A percentile compares a stretch with the other conserved stretches of the same genome.
Evolutionary conservation across 2,329 filamentous ascomycete genomes (phyloP).

Genomic region (Fusarium pseudograminearum): DNA sequence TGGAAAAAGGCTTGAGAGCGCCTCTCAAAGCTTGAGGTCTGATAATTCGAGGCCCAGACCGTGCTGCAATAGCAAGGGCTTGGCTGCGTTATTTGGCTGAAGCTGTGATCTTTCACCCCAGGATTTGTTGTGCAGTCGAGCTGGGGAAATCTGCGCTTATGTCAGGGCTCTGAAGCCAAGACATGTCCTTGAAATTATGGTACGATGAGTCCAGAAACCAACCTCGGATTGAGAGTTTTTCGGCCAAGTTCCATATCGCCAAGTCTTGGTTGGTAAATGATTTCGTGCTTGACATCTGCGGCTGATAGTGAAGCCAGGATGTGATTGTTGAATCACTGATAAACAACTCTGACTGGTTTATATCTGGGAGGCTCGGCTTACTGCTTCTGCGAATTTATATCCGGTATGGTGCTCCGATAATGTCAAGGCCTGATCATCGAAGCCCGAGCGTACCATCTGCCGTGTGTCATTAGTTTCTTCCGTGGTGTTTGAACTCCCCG

Average conservation of each 20-base stretch:
- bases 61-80: conserved; percentile 11
- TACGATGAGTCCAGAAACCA: conserved; percentile 10
- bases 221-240: conserved; percentile 21
- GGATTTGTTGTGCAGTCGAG: conserved; percentile 30
- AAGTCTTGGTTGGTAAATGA: conserved; percentile 8
- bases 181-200: conserved; percentile 20
- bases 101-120: conserved; percentile 32
- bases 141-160: conserved; percentile 38
- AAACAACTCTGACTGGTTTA: conserved; percentile 6
- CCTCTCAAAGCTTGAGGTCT: conserved; percentile 19
- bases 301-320: conserved; percentile 9
- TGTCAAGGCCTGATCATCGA: conserved; percentile 2
- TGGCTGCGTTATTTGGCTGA: conserved; percentile 31
- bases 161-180: conserved; percentile 28
- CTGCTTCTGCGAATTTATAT: conserved; percentile 10
- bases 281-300: conserved; percentile 5
- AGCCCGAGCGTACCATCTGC: conserved; percentile 20
- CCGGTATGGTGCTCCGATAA: conserved; percentile 8
- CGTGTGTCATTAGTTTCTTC: conserved; percentile 10
- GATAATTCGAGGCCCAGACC: conserved; percentile 8
- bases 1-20: conserved; percentile 9
- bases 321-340: background rate
- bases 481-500: conserved; percentile 19
- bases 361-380: conserved; percentile 12
- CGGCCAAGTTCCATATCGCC: conserved; percentile 38